A percentile compares a stretch with the other conserved stretches of the same genome.
Evolutionary conservation across 306 rosid genomes (phyloP).

Genomic region (Dryas alaskensis): DNA sequence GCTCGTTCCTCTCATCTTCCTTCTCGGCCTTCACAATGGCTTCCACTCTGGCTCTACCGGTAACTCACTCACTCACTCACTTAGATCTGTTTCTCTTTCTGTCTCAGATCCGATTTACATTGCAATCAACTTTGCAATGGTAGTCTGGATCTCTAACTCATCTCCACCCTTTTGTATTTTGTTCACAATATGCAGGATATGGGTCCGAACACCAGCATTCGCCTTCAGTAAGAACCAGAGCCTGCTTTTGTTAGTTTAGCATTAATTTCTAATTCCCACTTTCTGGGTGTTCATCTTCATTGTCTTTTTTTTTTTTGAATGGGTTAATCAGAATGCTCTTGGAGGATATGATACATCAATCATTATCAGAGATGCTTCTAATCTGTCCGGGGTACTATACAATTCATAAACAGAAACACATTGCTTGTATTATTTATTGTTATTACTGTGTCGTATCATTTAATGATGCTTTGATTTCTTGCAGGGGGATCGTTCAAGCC

Average conservation of each 20-base stretch:
- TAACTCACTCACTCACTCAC: constrained; percentile 23
- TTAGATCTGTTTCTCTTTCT: constrained; percentile 49
- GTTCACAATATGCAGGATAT: constrained; percentile 54
- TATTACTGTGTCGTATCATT: not conserved
- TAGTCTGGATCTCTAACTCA: not conserved
- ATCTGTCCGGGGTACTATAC: constrained; percentile 46
- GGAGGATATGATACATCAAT: constrained; percentile 31
- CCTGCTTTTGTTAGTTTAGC: constrained; percentile 18
- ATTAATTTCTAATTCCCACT: constrained; percentile 9
- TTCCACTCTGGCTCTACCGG: constrained; percentile 63
- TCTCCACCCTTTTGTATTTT: not conserved
- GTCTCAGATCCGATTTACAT: constrained; percentile 22
- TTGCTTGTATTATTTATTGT: not conserved
- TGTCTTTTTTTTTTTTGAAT: constrained; percentile 13
- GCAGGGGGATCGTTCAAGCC: constrained; percentile 61
- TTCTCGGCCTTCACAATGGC: constrained; percentile 92
- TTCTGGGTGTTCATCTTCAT: constrained; percentile 17
- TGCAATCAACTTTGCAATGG: not conserved
- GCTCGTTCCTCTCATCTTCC: constrained; percentile 93
- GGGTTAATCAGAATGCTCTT: constrained; percentile 36
- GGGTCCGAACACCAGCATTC: constrained; percentile 58
- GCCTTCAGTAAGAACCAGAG: constrained; percentile 55
- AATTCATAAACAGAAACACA: constrained; percentile 12
- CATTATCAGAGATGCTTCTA: constrained; percentile 16
- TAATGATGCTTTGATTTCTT: constrained; percentile 24